Evolutionary conservation across 208 protist genomes (phyloP).

Genomic region (Entamoeba moshkovskii): DNA sequence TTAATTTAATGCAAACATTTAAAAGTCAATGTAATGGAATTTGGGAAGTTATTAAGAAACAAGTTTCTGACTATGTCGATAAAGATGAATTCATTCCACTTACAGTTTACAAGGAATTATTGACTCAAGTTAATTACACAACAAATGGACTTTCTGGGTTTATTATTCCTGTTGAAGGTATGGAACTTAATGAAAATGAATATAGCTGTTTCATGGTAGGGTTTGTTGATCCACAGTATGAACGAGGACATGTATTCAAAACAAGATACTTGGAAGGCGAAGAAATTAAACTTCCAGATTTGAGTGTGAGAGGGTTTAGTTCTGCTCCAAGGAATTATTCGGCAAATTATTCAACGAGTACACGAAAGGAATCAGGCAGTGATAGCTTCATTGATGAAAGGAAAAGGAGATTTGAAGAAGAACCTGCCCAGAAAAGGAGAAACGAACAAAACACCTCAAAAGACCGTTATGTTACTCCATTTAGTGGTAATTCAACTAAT

Average conservation of each 20-base stretch:
- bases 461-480: too few relatives aligned
- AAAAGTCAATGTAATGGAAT: background rate
- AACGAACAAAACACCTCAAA: too few relatives aligned
- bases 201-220: background rate
- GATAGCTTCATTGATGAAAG: too few relatives aligned
- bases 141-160: background rate
- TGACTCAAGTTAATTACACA: background rate
- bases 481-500: too few relatives aligned
- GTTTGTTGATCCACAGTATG: background rate
- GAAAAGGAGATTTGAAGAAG: too few relatives aligned
- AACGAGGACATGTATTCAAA: background rate
- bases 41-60: background rate
- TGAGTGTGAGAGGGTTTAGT: too few relatives aligned
- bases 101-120: background rate
- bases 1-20: background rate
- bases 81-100: background rate
- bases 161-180: background rate
- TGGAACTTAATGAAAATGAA: background rate
- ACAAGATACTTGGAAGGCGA: background rate
- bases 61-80: background rate
- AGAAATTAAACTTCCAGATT: background rate
- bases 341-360: too few relatives aligned
- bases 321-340: too few relatives aligned
- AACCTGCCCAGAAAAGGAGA: too few relatives aligned
- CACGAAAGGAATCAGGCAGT: too few relatives aligned